These are phyloP conservation scores for Chaetoscypha palmicola DNA, from an alignment of 2,329 filamentous ascomycete species.

Conservation along the genomic window DNA sequence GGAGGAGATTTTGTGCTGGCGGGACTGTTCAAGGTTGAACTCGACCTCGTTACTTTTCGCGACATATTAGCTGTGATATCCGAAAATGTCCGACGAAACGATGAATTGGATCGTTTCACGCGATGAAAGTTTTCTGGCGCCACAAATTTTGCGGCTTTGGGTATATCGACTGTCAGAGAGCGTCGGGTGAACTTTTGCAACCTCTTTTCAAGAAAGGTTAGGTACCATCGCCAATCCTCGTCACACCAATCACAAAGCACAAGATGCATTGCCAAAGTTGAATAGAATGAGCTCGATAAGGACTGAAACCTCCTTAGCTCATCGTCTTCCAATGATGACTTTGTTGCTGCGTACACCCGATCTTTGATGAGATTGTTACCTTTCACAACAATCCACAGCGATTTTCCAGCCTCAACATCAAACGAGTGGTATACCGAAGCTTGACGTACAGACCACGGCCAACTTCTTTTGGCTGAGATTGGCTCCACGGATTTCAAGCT, in stretches of 20 bases:
- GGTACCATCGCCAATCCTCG: slow-evolving; percentile 36
- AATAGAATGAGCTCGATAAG: slow-evolving; percentile 2
- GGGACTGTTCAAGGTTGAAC: background rate
- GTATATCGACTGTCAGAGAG: background rate
- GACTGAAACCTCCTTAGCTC: background rate
- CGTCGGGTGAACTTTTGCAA: slow-evolving; percentile 18
- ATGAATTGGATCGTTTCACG: too few species aligned
- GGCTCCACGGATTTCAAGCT: slow-evolving; percentile 34
- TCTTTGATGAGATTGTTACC: slow-evolving; percentile 31
- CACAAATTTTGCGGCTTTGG: background rate
- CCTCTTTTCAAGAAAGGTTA: slow-evolving; percentile 31
- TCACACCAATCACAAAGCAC: slow-evolving; percentile 32
- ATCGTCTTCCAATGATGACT: background rate
- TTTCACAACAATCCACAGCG: slow-evolving; percentile 35
- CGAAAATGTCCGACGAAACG: too few species aligned
- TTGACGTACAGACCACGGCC: slow-evolving; percentile 34
- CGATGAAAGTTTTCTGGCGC: background rate
- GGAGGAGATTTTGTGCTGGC: too few species aligned
- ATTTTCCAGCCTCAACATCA: slow-evolving; percentile 30
- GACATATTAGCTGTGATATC: too few species aligned
- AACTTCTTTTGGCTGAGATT: slow-evolving; percentile 14
- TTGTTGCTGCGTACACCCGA: slow-evolving; percentile 23
- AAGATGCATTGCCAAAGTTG: slow-evolving; percentile 29
- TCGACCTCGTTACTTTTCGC: background rate
- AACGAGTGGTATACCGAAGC: slow-evolving; percentile 34